Conservation (phyloP, 2,329 filamentous ascomycete species). For the Paraphoma sp. region DNA sequence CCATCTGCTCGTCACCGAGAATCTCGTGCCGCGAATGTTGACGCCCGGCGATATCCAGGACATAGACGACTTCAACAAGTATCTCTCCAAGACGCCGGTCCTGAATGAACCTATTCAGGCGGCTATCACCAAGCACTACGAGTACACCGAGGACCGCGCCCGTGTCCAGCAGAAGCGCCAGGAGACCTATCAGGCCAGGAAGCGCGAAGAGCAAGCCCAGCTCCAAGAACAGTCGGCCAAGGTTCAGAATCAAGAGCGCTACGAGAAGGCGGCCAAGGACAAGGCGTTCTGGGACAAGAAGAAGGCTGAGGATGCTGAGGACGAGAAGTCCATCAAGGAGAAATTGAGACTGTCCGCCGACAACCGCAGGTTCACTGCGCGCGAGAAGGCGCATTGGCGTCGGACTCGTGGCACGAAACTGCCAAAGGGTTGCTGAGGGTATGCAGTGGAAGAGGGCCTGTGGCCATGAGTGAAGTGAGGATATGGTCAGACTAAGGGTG, state of each 20-base stretch:
- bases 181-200: not conserved
- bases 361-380: constrained; percentile 2
- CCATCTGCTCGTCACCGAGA: not conserved
- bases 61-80: not conserved
- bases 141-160: not conserved
- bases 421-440: not conserved
- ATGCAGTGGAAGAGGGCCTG: not conserved
- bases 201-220: no score
- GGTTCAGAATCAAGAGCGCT: not conserved
- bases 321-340: not conserved
- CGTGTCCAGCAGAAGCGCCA: not conserved
- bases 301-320: not conserved
- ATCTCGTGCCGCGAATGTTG: not conserved
- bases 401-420: not conserved
- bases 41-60: not conserved
- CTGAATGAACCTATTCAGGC: not conserved
- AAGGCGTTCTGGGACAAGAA: not conserved
- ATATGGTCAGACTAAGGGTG: no score
- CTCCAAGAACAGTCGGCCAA: no score
- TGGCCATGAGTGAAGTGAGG: no score
- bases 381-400: not conserved
- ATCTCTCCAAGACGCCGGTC: not conserved
- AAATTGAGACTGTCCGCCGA: not conserved
- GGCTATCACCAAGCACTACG: not conserved
- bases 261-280: not conserved